Percentiles rank a stretch among this genome's conserved stretches.
Conservation (phyloP, 441 rosid genomes). For the Raphanus hybrid region DNA sequence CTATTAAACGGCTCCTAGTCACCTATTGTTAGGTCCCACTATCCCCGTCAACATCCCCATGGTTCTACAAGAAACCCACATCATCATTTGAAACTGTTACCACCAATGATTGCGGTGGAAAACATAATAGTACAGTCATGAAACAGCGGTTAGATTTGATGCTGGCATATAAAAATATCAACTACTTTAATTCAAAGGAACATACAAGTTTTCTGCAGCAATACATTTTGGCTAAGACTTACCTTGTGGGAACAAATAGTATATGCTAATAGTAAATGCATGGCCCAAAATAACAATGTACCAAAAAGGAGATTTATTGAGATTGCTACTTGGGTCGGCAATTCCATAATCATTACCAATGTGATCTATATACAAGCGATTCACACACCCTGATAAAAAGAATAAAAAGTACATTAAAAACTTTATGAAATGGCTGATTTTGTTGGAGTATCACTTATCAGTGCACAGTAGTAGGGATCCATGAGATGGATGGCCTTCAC, state of each 20-base stretch:
- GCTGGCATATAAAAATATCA: background rate
- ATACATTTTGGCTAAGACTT: background rate
- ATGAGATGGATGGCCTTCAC: background rate
- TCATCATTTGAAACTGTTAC: background rate
- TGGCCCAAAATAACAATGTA: background rate
- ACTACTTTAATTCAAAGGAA: background rate
- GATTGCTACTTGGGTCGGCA: conserved; percentile 1
- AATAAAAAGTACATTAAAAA: background rate
- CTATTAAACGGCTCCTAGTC: conserved; percentile 11
- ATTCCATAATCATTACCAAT: conserved; percentile 30
- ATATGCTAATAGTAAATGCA: background rate
- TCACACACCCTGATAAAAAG: background rate
- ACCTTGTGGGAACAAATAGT: background rate
- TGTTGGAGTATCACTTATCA: background rate
- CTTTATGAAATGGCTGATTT: background rate
- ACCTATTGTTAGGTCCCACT: background rate
- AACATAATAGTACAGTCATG: background rate
- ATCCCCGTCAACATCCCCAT: conserved; percentile 14
- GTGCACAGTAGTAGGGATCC: background rate
- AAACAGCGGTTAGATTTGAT: background rate
- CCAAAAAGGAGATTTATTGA: background rate
- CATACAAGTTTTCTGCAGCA: background rate
- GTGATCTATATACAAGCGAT: background rate
- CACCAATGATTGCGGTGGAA: background rate
- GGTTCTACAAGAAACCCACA: conserved; percentile 4